Evolutionary conservation across 2,329 filamentous ascomycete genomes (phyloP).

Genomic region (Bipolaris oryzae): DNA sequence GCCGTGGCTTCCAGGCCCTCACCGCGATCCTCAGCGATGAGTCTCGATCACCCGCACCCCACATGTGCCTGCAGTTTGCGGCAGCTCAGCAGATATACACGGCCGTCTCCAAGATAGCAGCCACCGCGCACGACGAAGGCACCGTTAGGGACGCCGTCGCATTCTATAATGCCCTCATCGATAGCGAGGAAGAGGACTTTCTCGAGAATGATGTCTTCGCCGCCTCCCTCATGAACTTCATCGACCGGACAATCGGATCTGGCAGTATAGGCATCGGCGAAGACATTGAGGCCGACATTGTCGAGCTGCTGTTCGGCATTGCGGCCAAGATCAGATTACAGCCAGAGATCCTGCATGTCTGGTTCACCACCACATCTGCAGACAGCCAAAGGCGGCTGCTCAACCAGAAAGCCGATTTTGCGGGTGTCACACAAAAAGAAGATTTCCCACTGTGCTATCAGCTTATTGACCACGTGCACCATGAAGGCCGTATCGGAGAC

Average conservation of each 20-base stretch:
- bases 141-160: constrained; percentile 84
- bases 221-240: constrained; percentile 81
- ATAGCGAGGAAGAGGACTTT: constrained; percentile 95
- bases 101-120: constrained; percentile 85
- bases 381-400: constrained; percentile 49
- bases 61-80: constrained; percentile 89
- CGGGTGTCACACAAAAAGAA: constrained; percentile 81
- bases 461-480: constrained; percentile 94
- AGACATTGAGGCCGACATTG: constrained; percentile 85
- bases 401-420: constrained; percentile 71
- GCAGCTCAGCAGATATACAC: constrained; percentile 87
- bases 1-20: constrained; percentile 61
- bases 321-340: constrained; percentile 94
- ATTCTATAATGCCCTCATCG: constrained; percentile 89
- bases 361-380: constrained; percentile 72
- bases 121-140: constrained; percentile 81
- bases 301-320: constrained; percentile 94
- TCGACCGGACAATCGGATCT: constrained; percentile 76
- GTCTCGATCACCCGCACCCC: constrained; percentile 82
- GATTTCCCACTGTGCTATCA: constrained; percentile 97
- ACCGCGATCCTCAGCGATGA: constrained; percentile 82
- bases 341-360: constrained; percentile 83
- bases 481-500: constrained; percentile 91
- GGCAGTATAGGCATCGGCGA: constrained; percentile 75
- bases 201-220: constrained; percentile 87